Conservation (phyloP, 2,329 filamentous ascomycete genomes). For the Xylaria digitata region DNA sequence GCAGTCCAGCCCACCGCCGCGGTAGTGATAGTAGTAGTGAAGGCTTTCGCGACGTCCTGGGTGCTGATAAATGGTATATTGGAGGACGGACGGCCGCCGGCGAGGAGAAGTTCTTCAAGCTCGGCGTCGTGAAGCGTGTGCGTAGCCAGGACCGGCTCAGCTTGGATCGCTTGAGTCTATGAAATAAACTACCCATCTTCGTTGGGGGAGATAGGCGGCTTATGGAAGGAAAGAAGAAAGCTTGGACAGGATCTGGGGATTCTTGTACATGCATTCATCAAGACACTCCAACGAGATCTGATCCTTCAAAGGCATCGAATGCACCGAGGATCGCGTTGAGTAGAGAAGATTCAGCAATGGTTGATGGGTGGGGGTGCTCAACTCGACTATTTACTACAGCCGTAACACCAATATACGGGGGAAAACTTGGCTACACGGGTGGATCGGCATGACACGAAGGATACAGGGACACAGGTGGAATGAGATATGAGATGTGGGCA, state of each 20-base stretch:
- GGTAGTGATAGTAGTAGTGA: slow-evolving; percentile 81
- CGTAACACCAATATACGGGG: slow-evolving; percentile 19
- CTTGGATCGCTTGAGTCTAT: slow-evolving; percentile 79
- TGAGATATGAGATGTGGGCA: slow-evolving; percentile 1
- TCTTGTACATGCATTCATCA: slow-evolving; percentile 5
- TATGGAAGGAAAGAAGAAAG: not conserved
- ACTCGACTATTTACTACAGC: slow-evolving; percentile 10
- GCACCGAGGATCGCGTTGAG: not conserved
- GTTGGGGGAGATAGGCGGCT: no score
- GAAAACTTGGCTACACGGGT: slow-evolving; percentile 23
- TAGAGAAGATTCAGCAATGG: slow-evolving; percentile 12
- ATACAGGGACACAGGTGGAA: not conserved
- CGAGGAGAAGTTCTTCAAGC: slow-evolving; percentile 85
- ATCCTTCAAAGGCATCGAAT: not conserved
- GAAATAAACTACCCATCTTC: slow-evolving; percentile 59
- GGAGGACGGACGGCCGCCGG: slow-evolving; percentile 79
- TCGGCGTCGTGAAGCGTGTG: slow-evolving; percentile 78
- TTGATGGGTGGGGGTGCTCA: slow-evolving; percentile 15
- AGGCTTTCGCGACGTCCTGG: slow-evolving; percentile 78
- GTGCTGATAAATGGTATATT: slow-evolving; percentile 84
- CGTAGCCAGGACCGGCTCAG: slow-evolving; percentile 80
- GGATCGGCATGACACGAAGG: slow-evolving; percentile 8
- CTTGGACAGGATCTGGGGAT: not conserved
- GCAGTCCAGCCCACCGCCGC: slow-evolving; percentile 59
- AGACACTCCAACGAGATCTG: not conserved